Evolutionary conservation across 371 early-diverging fungal species (phyloP), one percentile per base, ranked within the genome.

Genomic region (Mortierella sp.): DNA sequence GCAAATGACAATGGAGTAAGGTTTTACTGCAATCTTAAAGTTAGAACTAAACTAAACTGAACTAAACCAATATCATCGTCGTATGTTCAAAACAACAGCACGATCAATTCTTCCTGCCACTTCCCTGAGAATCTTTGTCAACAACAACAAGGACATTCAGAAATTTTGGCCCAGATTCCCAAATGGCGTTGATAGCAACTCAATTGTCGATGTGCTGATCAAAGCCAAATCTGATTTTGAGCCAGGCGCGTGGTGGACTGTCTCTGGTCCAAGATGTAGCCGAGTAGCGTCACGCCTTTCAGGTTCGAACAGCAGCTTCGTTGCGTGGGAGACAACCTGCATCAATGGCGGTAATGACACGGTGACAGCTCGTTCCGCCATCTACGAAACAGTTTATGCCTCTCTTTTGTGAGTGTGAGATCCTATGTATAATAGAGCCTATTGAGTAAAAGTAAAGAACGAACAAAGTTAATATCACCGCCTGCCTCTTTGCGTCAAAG

Each of bases 191-290:
- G 37, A 70, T 55, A 55, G 58, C 26, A 22, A 43, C 1, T 39
- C 24, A 14, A 67, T 78, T 10, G 79, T 67, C 14, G 71, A 74
- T 30, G 68, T 74, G 2, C n/a, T 74, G 35, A 70, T 78, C 64
- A n/a, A 70, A 30, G 62, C 62, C 39, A 57, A 70, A 35, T 26
- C 43, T 20, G 79, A 74, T 37, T 78, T 78, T 60, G 64, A 66
- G 24, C 79, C 79, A 0, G 79, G 79, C 22, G 74, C 79, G 20
- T 78, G 79, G 79, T 78, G 79, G 79, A 63, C 67, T 3, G 62
- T 66, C 43, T 61, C 66, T 20, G 79, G 79, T 28, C 74, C 79
- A 10, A 54, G 55, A 4, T 78, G 78, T 22, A 22, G 55, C 14
- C 16, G 39, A 8, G 45, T 26, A 6, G 70, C 78, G 1, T 49